phyloP scores from a whole-genome alignment of 805 yeast genomes.

The Kuraishia capsulata region DNA sequence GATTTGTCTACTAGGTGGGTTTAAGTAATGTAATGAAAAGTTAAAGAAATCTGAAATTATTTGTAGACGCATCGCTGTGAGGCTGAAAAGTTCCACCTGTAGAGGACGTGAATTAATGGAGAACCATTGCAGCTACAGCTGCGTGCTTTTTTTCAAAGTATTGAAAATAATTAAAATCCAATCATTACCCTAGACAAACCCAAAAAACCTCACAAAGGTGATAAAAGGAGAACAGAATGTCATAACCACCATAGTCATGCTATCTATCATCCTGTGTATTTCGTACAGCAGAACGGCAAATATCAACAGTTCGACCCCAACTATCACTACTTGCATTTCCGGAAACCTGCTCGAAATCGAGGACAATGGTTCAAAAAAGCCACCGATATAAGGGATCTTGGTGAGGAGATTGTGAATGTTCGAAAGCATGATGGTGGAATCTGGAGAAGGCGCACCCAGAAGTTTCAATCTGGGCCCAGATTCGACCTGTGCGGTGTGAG shows the following conservation, averaged over 20 bases:
- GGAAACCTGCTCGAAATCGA: conserved; percentile 1
- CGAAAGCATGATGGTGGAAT: background rate
- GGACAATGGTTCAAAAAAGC: conserved; percentile 2
- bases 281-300: conserved; percentile 3
- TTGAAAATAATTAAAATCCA: too few relatives aligned
- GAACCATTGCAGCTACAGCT: background rate
- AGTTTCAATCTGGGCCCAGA: background rate
- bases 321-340: conserved; percentile 1
- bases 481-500: background rate
- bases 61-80: background rate
- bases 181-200: background rate
- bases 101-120: too few relatives aligned
- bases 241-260: conserved; percentile 2
- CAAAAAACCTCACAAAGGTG: conserved; percentile 1
- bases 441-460: background rate
- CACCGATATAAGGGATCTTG: conserved; percentile 3
- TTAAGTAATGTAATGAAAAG: conserved; percentile 1
- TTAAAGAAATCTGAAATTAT: background rate
- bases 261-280: conserved; percentile 2
- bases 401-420: conserved; percentile 1
- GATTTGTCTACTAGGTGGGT: conserved; percentile 79
- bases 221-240: conserved; percentile 4
- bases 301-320: conserved; percentile 3
- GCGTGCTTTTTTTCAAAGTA: too few relatives aligned
- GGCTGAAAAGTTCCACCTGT: too few relatives aligned